A percentile compares a stretch with the other conserved stretches of the same genome.
Conservation (phyloP, 2,329 filamentous ascomycete species). For the Alternaria ventricosa region DNA sequence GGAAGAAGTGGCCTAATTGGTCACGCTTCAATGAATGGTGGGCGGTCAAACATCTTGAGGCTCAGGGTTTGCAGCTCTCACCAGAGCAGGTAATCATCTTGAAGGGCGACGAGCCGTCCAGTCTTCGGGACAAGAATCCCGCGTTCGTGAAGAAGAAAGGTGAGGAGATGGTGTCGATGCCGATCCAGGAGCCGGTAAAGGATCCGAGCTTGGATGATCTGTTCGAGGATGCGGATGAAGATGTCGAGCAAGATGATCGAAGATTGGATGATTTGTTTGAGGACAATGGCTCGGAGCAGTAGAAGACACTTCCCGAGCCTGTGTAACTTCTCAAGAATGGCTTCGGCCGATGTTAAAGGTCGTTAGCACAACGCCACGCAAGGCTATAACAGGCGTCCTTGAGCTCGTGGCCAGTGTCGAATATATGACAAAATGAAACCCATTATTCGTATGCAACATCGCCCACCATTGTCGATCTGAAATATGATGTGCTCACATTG, state of each 20-base stretch:
- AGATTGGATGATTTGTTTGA: not conserved
- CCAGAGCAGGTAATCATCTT: not conserved
- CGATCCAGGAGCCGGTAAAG: not conserved
- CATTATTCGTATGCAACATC: too few relatives aligned
- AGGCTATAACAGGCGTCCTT: not conserved
- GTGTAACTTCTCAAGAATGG: too few relatives aligned
- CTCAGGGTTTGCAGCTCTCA: not conserved
- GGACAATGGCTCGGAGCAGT: not conserved
- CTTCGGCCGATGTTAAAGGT: not conserved
- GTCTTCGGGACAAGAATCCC: not conserved
- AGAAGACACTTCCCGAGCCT: not conserved
- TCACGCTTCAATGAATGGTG: not conserved
- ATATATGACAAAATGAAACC: not conserved
- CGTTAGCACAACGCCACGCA: not conserved
- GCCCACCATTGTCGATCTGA: rapidly evolving
- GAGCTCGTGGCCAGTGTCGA: too few relatives aligned
- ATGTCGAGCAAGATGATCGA: not conserved
- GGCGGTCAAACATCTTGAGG: not conserved
- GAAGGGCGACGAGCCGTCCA: not conserved
- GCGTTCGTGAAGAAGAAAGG: not conserved
- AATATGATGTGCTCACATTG: too few relatives aligned
- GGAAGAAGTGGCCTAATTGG: not conserved
- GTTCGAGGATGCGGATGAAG: not conserved
- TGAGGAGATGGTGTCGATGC: rapidly evolving
- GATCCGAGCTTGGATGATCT: not conserved